Percentiles rank a stretch among this genome's conserved stretches.
Evolutionary conservation across 1,139 yeast species (phyloP).

Genomic region (Sugiyamaella xylanicola): DNA sequence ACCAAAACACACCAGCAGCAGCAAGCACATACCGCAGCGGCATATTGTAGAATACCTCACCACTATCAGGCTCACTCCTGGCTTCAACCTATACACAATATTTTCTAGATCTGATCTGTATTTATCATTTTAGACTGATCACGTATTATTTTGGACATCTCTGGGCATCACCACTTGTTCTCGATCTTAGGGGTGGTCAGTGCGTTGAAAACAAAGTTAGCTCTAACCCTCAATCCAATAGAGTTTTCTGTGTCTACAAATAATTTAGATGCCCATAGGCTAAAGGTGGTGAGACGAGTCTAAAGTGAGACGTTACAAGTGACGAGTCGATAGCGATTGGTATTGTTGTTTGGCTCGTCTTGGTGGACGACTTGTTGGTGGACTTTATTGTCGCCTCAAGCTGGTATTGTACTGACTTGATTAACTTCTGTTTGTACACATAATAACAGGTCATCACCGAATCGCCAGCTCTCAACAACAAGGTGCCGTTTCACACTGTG

Average conservation of each 20-base stretch:
- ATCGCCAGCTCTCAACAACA: too few species aligned
- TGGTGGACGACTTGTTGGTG: background rate
- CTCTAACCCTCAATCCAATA: background rate
- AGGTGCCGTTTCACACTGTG: too few species aligned
- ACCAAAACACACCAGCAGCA: background rate
- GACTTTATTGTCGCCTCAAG: background rate
- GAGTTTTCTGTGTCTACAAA: constrained; percentile 1
- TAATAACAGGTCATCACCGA: background rate
- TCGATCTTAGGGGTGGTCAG: background rate
- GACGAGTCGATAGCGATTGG: background rate
- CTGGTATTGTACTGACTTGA: too few species aligned
- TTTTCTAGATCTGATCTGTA: too few species aligned
- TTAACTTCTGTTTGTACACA: too few species aligned
- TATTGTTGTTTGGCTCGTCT: background rate
- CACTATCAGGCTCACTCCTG: too few species aligned
- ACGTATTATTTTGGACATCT: too few species aligned
- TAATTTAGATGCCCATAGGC: background rate
- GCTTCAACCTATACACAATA: too few species aligned
- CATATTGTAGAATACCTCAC: background rate
- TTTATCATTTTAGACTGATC: too few species aligned
- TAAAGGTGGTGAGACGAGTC: constrained; percentile 11
- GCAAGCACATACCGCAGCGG: background rate
- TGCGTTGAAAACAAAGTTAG: background rate
- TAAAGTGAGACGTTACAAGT: constrained; percentile 5
- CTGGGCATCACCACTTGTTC: background rate